Percentiles rank a stretch among this genome's conserved stretches.
phyloP scores from a whole-genome alignment of 176 grass and related monocot species.

The Aegilops longissima region DNA sequence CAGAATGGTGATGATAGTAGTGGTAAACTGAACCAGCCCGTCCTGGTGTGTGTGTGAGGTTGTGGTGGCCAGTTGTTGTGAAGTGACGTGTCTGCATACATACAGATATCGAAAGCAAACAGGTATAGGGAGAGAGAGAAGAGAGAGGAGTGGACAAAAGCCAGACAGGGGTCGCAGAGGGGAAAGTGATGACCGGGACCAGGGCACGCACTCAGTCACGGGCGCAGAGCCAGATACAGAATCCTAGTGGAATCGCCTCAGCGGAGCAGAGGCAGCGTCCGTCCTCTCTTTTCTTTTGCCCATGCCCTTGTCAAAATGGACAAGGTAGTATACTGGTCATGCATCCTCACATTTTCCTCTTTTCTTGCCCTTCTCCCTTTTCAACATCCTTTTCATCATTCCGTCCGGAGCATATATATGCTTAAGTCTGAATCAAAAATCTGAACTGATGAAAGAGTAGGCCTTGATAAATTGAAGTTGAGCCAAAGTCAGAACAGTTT shows the following conservation, averaged over 20 bases:
- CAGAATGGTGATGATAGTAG: conserved; percentile 4
- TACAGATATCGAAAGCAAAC: conserved; percentile 54
- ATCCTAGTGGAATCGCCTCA: conserved; percentile 51
- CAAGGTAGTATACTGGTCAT: not conserved
- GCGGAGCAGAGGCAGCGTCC: not conserved
- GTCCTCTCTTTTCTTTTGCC: conserved; percentile 7
- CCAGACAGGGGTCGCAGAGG: conserved; percentile 26
- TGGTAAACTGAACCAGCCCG: not conserved
- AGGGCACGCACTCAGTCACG: conserved; percentile 43
- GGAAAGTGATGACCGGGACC: conserved; percentile 41
- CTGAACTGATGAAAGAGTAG: too few species aligned
- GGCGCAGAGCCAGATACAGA: conserved; percentile 19
- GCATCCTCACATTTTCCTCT: not conserved
- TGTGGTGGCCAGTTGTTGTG: conserved; percentile 8
- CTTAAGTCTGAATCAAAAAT: too few species aligned
- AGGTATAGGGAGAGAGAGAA: conserved; percentile 21
- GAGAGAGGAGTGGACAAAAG: conserved; percentile 34
- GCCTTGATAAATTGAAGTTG: too few species aligned
- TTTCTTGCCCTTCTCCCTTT: too few species aligned
- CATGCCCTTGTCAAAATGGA: conserved; percentile 13
- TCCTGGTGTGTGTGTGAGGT: not conserved
- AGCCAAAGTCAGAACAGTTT: too few species aligned
- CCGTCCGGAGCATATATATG: too few species aligned
- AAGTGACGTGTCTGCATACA: conserved; percentile 41
- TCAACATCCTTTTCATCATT: too few species aligned